Evolutionary conservation across 495 filamentous ascomycete species (phyloP).

Genomic region (Chaetomium fimeti): DNA sequence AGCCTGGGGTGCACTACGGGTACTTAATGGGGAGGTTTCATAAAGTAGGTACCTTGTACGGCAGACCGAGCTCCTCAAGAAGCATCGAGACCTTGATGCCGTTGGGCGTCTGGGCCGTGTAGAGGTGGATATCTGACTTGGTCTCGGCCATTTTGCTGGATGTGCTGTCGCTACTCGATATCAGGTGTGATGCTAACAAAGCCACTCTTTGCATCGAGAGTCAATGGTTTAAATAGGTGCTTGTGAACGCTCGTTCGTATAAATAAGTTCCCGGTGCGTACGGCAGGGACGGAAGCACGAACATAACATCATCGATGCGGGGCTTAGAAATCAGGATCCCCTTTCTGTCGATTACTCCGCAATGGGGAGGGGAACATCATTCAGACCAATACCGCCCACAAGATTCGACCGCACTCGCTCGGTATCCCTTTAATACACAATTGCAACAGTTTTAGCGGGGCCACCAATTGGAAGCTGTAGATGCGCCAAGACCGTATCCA

Average conservation of each 20-base stretch:
- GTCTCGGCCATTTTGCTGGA: slow-evolving; percentile 27
- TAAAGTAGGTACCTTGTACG: slow-evolving; percentile 52
- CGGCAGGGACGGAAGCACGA: neutral
- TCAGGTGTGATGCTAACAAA: slow-evolving; percentile 20
- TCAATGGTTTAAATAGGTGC: neutral
- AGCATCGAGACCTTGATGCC: slow-evolving; percentile 83
- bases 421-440: too few species aligned
- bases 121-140: slow-evolving; percentile 45
- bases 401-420: too few species aligned
- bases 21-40: neutral
- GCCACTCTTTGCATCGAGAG: slow-evolving; percentile 14
- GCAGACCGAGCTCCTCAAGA: slow-evolving; percentile 78
- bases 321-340: slow-evolving; percentile 17
- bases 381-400: too few species aligned
- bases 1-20: neutral
- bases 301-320: slow-evolving; percentile 13
- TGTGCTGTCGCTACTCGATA: slow-evolving; percentile 3
- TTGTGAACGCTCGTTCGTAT: neutral
- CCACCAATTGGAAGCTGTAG: too few species aligned
- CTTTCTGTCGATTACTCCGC: neutral
- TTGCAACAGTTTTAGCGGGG: too few species aligned
- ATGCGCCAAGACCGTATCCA: too few species aligned
- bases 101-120: slow-evolving; percentile 65
- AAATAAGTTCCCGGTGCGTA: neutral
- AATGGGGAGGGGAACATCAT: neutral